phyloP scores from a whole-genome alignment of 306 rosid species.

The Casuarina equisetifolia region DNA sequence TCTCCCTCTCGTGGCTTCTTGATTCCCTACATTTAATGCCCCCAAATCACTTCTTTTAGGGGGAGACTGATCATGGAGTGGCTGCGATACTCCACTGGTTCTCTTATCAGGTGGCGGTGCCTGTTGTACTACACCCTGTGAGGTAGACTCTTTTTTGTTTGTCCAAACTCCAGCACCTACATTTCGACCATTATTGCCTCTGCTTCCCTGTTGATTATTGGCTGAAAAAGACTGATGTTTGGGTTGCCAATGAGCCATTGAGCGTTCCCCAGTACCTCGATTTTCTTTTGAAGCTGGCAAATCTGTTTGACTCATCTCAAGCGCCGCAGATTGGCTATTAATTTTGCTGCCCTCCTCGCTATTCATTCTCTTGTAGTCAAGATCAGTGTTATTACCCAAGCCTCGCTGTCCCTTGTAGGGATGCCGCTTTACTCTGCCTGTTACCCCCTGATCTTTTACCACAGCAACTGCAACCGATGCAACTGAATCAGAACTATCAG shows the following conservation, averaged over 20 bases:
- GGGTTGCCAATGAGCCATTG: slow-evolving; percentile 83
- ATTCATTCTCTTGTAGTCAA: slow-evolving; percentile 46
- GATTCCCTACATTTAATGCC: slow-evolving; percentile 38
- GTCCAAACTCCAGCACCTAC: slow-evolving; percentile 37
- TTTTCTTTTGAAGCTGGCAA: slow-evolving; percentile 54
- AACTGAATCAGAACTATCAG: slow-evolving; percentile 36
- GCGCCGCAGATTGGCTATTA: slow-evolving; percentile 33
- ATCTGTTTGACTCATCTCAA: slow-evolving; percentile 51
- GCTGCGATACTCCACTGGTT: slow-evolving; percentile 32
- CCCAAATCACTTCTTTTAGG: slow-evolving; percentile 41
- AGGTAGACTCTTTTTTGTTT: slow-evolving; percentile 31
- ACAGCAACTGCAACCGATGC: slow-evolving; percentile 40
- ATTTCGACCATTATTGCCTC: slow-evolving; percentile 41
- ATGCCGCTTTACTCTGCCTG: slow-evolving; percentile 54
- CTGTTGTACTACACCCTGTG: slow-evolving; percentile 37
- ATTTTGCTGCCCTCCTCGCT: slow-evolving; percentile 43
- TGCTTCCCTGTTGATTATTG: slow-evolving; percentile 45
- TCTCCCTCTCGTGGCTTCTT: slow-evolving; percentile 59
- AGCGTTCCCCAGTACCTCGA: slow-evolving; percentile 55
- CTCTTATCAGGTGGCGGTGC: slow-evolving; percentile 32
- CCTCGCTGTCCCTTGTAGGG: slow-evolving; percentile 64
- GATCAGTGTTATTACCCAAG: slow-evolving; percentile 47
- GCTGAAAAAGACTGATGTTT: slow-evolving; percentile 53
- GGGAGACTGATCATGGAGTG: slow-evolving; percentile 40
- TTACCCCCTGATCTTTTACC: slow-evolving; percentile 51